Percentiles rank a stretch among this genome's conserved stretches.
Evolutionary conservation across 2,329 filamentous ascomycete species (phyloP).

Genomic region (Alternaria viburni): DNA sequence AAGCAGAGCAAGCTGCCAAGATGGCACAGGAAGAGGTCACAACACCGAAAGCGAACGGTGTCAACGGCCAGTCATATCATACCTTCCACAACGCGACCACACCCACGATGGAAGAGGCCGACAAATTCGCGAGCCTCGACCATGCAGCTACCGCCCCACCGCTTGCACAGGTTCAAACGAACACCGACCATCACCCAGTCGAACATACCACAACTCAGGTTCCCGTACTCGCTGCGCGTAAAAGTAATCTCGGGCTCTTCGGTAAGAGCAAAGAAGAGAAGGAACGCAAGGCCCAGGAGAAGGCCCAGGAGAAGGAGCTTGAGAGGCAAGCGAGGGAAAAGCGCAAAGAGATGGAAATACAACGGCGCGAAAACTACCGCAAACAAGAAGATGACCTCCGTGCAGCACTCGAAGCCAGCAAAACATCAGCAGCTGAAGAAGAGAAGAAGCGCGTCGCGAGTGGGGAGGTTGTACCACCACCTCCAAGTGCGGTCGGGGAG

Average conservation of each 20-base stretch:
- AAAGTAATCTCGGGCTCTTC: conserved; percentile 51
- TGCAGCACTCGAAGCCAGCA: conserved; percentile 70
- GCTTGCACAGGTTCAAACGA: conserved; percentile 44
- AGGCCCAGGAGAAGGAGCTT: conserved; percentile 64
- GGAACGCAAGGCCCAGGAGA: conserved; percentile 63
- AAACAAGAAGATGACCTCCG: conserved; percentile 69
- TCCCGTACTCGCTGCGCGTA: conserved; percentile 43
- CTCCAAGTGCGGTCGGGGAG: conserved; percentile 1
- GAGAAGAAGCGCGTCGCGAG: conserved; percentile 28
- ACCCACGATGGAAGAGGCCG: conserved; percentile 52
- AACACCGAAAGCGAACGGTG: conserved; percentile 57
- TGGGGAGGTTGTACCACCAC: conserved; percentile 13
- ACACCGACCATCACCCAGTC: conserved; percentile 37
- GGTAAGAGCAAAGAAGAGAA: conserved; percentile 71
- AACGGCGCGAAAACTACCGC: conserved; percentile 62
- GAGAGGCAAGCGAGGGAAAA: conserved; percentile 54
- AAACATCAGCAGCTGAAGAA: conserved; percentile 63
- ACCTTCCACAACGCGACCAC: conserved; percentile 47
- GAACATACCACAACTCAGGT: conserved; percentile 43
- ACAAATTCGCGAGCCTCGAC: conserved; percentile 64
- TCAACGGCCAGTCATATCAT: conserved; percentile 45
- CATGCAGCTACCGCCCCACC: conserved; percentile 69
- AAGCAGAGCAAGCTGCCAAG: conserved; percentile 46
- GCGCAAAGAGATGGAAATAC: conserved; percentile 56
- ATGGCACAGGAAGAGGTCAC: conserved; percentile 63